A percentile compares a stretch with the other conserved stretches of the same genome.
Conservation (phyloP, 805 yeast genomes). For the Schwanniomyces yamadae region DNA sequence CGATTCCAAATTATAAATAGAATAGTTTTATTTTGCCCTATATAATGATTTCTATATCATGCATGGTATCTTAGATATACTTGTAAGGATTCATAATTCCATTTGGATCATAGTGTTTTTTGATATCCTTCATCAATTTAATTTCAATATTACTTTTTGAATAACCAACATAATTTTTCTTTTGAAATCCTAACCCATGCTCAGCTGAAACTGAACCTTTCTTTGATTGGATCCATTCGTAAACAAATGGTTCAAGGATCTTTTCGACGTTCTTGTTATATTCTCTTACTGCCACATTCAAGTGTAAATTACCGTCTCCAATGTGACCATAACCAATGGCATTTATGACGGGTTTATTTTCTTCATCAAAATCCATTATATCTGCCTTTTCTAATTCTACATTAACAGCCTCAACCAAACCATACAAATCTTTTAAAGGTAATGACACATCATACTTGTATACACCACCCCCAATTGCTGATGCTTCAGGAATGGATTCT, state of each 20-base stretch:
- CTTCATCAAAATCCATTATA: slow-evolving; percentile 58
- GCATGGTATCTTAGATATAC: slow-evolving; percentile 49
- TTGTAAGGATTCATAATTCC: slow-evolving; percentile 94
- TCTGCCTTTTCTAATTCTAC: slow-evolving; percentile 54
- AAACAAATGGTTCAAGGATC: slow-evolving; percentile 88
- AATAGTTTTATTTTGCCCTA: not conserved
- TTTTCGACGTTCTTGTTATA: slow-evolving; percentile 78
- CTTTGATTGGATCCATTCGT: slow-evolving; percentile 75
- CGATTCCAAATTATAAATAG: slow-evolving; percentile 19
- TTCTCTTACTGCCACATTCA: slow-evolving; percentile 86
- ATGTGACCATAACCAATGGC: slow-evolving; percentile 98
- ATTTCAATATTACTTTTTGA: slow-evolving; percentile 75
- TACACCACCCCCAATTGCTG: slow-evolving; percentile 85
- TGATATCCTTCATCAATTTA: slow-evolving; percentile 71
- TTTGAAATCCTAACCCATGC: slow-evolving; percentile 96
- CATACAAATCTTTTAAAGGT: slow-evolving; percentile 79
- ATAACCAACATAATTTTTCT: slow-evolving; percentile 85
- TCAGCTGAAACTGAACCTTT: slow-evolving; percentile 95
- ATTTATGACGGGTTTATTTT: slow-evolving; percentile 73
- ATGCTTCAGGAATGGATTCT: slow-evolving; percentile 89
- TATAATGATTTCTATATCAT: slow-evolving; percentile 1
- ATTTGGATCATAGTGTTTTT: slow-evolving; percentile 84
- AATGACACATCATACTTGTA: slow-evolving; percentile 95
- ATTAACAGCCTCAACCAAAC: slow-evolving; percentile 76
- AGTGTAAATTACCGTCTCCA: slow-evolving; percentile 95